Evolutionary conservation across 495 filamentous ascomycete genomes (phyloP).

Genomic region (Podospora fimiseda): DNA sequence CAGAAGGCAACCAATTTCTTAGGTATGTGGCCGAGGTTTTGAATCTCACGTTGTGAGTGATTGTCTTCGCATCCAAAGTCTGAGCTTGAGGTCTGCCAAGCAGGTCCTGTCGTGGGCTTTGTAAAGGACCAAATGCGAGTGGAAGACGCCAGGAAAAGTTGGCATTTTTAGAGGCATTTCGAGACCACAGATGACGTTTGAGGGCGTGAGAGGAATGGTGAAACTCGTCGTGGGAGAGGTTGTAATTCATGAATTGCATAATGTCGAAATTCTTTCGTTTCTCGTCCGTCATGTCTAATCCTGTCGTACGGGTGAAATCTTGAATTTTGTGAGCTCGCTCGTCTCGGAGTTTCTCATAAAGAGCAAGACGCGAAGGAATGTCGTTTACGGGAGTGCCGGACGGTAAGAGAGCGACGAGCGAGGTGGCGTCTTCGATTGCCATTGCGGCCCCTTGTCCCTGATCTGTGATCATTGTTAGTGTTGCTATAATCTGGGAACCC

Average conservation of each 20-base stretch:
- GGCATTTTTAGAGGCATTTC: slow-evolving; percentile 25
- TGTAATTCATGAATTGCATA: slow-evolving; percentile 45
- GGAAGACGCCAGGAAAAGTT: slow-evolving; percentile 45
- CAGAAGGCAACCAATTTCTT: slow-evolving; percentile 46
- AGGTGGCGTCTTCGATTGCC: slow-evolving; percentile 53
- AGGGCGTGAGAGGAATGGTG: slow-evolving; percentile 48
- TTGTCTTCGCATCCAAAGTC: slow-evolving; percentile 32
- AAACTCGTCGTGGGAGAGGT: slow-evolving; percentile 55
- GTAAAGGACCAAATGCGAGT: slow-evolving; percentile 52
- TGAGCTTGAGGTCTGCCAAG: slow-evolving; percentile 16
- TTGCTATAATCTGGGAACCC: neutral
- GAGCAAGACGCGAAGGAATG: slow-evolving; percentile 39
- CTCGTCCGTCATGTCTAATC: slow-evolving; percentile 1
- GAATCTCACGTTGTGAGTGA: slow-evolving; percentile 50
- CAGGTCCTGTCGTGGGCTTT: slow-evolving; percentile 43
- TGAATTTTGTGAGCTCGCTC: slow-evolving; percentile 9
- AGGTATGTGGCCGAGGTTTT: slow-evolving; percentile 52
- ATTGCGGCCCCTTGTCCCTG: slow-evolving; percentile 43
- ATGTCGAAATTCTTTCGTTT: slow-evolving; percentile 14
- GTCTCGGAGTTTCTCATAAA: slow-evolving; percentile 46
- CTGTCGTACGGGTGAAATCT: neutral
- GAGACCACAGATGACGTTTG: slow-evolving; percentile 38
- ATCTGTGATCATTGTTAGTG: slow-evolving; percentile 4
- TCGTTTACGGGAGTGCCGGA: slow-evolving; percentile 31
- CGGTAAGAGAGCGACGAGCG: slow-evolving; percentile 46